phyloP scores from a whole-genome alignment of 441 rosid species.

The Adansonia rubrostipa region DNA sequence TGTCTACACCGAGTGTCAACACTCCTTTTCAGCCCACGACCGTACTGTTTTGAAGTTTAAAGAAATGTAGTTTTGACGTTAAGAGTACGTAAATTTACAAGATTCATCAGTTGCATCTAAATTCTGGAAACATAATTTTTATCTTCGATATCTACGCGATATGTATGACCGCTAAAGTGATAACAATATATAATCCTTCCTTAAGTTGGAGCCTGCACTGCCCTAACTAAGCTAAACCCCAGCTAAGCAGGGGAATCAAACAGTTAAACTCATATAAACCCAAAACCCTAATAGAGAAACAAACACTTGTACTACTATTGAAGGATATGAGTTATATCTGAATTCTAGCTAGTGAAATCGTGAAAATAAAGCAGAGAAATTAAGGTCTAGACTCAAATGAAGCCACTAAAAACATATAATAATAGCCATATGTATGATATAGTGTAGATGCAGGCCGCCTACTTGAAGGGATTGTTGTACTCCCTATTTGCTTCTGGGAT shows the following conservation, averaged over 20 bases:
- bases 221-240: background rate
- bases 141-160: background rate
- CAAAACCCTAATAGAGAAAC: conserved; percentile 20
- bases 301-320: background rate
- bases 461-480: conserved; percentile 70
- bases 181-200: conserved; percentile 3
- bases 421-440: background rate
- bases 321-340: conserved; percentile 11
- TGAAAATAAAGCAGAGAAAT: background rate
- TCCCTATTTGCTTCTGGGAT: conserved; percentile 65
- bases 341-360: background rate
- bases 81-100: background rate
- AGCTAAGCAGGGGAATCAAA: background rate
- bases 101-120: background rate
- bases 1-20: background rate
- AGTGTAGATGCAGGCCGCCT: conserved; percentile 17
- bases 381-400: conserved; percentile 4
- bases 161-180: background rate
- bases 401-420: conserved; percentile 10
- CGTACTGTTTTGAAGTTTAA: background rate
- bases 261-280: background rate
- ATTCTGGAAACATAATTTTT: background rate
- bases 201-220: background rate
- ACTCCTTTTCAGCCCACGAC: background rate
- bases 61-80: background rate